Conservation (phyloP, 2,329 filamentous ascomycete genomes). For the Uncinocarpus reesii region DNA sequence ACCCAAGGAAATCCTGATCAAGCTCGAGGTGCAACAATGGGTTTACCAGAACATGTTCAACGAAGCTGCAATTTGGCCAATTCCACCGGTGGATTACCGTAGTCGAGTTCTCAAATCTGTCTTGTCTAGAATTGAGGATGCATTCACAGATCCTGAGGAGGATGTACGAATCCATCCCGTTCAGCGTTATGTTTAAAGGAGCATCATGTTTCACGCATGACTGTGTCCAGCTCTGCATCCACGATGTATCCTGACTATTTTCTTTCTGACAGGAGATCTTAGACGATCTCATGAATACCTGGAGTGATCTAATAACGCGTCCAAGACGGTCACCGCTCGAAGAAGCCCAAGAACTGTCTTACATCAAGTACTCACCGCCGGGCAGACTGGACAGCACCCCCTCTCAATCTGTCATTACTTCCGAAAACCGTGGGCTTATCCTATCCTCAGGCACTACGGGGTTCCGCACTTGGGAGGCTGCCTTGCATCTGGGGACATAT, state of each 20-base stretch:
- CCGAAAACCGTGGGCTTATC: conserved; percentile 46
- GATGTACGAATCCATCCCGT: conserved; percentile 51
- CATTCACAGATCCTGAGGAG: conserved; percentile 71
- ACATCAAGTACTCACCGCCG: conserved; percentile 58
- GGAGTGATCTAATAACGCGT: conserved; percentile 55
- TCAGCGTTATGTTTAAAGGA: conserved; percentile 4
- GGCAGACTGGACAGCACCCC: conserved; percentile 8
- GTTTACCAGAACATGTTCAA: conserved; percentile 60
- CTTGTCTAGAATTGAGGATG: conserved; percentile 57
- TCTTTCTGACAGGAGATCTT: conserved; percentile 58
- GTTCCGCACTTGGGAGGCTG: conserved; percentile 60
- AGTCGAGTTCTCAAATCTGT: conserved; percentile 64
- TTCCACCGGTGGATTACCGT: conserved; percentile 60
- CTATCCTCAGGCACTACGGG: conserved; percentile 54
- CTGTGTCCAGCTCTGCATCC: conserved; percentile 11
- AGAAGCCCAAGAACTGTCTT: conserved; percentile 60
- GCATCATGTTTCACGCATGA: conserved; percentile 6
- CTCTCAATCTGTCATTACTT: conserved; percentile 31
- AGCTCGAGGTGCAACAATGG: conserved; percentile 52
- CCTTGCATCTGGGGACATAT: conserved; percentile 53
- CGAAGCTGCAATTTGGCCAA: conserved; percentile 43
- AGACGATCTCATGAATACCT: conserved; percentile 62
- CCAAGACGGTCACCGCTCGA: conserved; percentile 54
- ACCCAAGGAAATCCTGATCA: conserved; percentile 46
- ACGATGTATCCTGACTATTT: conserved; percentile 19